A percentile compares a stretch with the other conserved stretches of the same genome.
Evolutionary conservation across 148 eudicot species (phyloP).

Genomic region (Silene latifolia): DNA sequence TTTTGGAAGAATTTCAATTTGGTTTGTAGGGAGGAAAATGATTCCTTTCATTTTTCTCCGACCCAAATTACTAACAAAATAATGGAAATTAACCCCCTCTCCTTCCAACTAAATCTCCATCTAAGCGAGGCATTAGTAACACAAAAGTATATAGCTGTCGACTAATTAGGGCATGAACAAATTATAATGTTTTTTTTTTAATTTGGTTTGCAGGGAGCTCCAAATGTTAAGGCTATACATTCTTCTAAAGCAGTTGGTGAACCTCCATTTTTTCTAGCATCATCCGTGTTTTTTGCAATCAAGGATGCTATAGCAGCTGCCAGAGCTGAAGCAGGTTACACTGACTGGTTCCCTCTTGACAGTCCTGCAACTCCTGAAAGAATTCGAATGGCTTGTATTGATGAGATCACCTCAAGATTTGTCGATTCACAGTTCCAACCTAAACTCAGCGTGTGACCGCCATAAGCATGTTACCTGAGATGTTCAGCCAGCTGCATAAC

Average conservation of each 20-base stretch:
- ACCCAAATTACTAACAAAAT: no score
- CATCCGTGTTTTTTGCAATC: conserved; percentile 81
- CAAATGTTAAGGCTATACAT: conserved; percentile 85
- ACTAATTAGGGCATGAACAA: not conserved
- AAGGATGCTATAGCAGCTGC: conserved; percentile 89
- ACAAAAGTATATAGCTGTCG: not conserved
- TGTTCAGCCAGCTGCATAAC: not conserved
- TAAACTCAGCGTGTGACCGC: conserved; percentile 64
- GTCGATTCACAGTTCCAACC: conserved; percentile 54
- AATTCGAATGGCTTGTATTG: conserved; percentile 85
- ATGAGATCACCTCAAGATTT: conserved; percentile 53
- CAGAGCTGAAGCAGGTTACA: conserved; percentile 61
- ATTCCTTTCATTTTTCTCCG: no score
- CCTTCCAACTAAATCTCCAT: not conserved
- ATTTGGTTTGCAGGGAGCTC: conserved; percentile 55
- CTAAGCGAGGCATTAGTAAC: not conserved
- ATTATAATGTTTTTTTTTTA: not conserved
- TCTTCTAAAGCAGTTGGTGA: conserved; percentile 98
- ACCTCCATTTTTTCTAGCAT: conserved; percentile 96
- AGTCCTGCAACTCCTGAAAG: conserved; percentile 97
- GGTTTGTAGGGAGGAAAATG: no score
- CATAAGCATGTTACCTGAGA: not conserved
- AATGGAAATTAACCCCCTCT: no score
- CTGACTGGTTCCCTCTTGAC: conserved; percentile 91
- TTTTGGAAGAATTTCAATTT: no score